Percentiles rank a stretch among this genome's conserved stretches.
phyloP scores from a whole-genome alignment of 2,329 filamentous ascomycete species.

The Gyromitra esculenta region DNA sequence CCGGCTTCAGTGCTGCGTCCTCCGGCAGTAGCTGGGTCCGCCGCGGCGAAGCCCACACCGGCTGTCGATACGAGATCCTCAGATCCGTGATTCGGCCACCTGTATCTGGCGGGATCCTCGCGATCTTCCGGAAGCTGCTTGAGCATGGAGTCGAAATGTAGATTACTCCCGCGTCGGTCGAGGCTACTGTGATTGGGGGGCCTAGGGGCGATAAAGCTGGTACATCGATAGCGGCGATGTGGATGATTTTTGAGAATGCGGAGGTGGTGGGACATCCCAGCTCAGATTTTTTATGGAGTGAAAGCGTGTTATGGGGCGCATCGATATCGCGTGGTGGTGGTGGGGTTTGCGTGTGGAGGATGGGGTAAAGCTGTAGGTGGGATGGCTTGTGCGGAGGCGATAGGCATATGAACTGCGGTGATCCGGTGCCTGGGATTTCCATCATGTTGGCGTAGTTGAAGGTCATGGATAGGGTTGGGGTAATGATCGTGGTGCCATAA shows the following conservation, averaged over 20 bases:
- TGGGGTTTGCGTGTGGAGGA: neutral
- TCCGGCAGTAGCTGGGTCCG: neutral
- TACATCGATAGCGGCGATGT: slow-evolving; percentile 8
- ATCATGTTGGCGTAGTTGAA: slow-evolving; percentile 20
- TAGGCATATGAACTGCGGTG: slow-evolving; percentile 13
- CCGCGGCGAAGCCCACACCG: neutral
- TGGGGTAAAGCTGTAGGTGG: neutral
- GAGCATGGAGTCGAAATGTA: neutral
- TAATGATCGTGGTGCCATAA: neutral
- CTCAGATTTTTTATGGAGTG: neutral
- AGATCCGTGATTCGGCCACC: slow-evolving; percentile 29
- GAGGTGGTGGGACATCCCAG: neutral
- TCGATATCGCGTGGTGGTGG: neutral
- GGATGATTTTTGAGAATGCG: neutral
- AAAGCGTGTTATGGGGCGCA: neutral
- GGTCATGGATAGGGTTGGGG: neutral
- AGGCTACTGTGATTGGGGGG: slow-evolving; percentile 2
- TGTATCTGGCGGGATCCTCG: slow-evolving; percentile 10
- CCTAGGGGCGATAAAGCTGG: neutral
- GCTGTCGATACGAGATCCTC: slow-evolving; percentile 16
- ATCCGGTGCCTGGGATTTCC: neutral
- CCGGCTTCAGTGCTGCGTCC: neutral
- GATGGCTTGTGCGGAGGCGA: neutral
- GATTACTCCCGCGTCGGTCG: slow-evolving; percentile 5
- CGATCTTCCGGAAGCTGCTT: neutral